Percentiles rank a stretch among this genome's conserved stretches.
Evolutionary conservation across 148 eudicot genomes (phyloP).

Genomic region (Chenopodium formosanum): DNA sequence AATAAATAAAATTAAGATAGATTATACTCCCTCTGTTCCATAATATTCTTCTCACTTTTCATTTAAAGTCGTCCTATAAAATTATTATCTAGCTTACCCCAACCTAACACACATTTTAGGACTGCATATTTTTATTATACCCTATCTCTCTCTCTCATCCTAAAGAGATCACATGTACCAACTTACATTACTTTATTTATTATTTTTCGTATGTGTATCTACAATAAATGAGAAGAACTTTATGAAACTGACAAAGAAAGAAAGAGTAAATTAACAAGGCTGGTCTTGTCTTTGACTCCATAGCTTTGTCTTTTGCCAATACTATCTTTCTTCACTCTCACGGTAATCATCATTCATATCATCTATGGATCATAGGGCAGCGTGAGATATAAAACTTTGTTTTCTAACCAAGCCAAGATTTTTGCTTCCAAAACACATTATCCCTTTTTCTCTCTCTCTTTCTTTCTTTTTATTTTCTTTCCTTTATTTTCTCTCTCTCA

Average conservation of each 20-base stretch:
- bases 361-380: slow-evolving; percentile 35
- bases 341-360: slow-evolving; percentile 50
- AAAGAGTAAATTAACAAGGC: slow-evolving; percentile 11
- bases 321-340: slow-evolving; percentile 48
- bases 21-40: no score
- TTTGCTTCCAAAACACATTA: slow-evolving; percentile 56
- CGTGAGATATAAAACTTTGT: slow-evolving; percentile 36
- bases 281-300: slow-evolving; percentile 58
- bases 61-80: no score
- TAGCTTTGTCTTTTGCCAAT: slow-evolving; percentile 42
- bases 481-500: slow-evolving; percentile 8
- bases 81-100: no score
- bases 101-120: no score
- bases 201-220: no score
- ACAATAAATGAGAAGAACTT: no score
- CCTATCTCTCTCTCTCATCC: no score
- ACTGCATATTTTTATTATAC: no score
- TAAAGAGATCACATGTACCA: no score
- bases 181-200: no score
- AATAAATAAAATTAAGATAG: not conserved
- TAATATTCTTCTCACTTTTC: no score
- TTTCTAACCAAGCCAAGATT: slow-evolving; percentile 48
- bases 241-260: not conserved
- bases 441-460: slow-evolving; percentile 11
- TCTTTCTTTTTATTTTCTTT: not conserved